phyloP scores from a whole-genome alignment of 306 rosid genomes.

The Cucumis sativus region Cucumber_9930_V3 NC_026660.2:15050501-15051000 shows the following conservation, averaged over 20 bases:
- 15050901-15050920: constrained; percentile 27
- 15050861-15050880: not conserved
- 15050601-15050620: constrained; percentile 98
- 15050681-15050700: constrained; percentile 59
- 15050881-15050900: not conserved
- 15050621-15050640: constrained; percentile 90
- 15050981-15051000: not conserved
- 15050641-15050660: constrained; percentile 81
- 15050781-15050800: constrained; percentile 55
- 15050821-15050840: constrained; percentile 56
- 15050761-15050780: constrained; percentile 50
- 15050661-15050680: constrained; percentile 72
- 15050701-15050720: not conserved
- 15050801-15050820: constrained; percentile 86
- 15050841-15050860: not conserved
- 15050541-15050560: constrained; percentile 84
- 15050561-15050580: constrained; percentile 82
- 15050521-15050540: constrained; percentile 93
- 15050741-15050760: not conserved
- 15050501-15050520: constrained; percentile 87
- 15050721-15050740: not conserved
- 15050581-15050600: constrained; percentile 95
- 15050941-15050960: constrained; percentile 71
- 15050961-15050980: constrained; percentile 40
- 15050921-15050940: constrained; percentile 98